Evolutionary conservation across 352 stramenopile species (phyloP).

Genomic region (Phytopythium chamaehyphon): DNA sequence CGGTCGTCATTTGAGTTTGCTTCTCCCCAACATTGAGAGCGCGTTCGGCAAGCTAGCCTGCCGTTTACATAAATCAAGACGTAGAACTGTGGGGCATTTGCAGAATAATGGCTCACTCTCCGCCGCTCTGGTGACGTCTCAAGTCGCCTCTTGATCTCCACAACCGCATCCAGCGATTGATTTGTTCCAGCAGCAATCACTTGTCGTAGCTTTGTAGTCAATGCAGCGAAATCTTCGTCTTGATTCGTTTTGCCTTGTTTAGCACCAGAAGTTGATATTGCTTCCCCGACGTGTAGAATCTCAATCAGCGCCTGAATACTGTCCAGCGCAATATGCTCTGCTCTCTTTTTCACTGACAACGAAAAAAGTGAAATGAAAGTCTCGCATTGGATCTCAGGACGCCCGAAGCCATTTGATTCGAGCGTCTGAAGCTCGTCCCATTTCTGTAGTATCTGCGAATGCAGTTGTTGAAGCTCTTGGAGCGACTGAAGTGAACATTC

Average conservation of each 20-base stretch:
- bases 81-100: conserved; percentile 19
- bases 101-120: not conserved
- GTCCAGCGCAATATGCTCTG: conserved; percentile 27
- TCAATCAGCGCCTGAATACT: conserved; percentile 36
- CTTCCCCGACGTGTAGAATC: conserved; percentile 7
- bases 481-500: conserved; percentile 38
- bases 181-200: too few species aligned
- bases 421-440: conserved; percentile 46
- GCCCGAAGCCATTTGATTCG: not conserved
- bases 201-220: too few species aligned
- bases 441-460: conserved; percentile 50
- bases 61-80: conserved; percentile 37
- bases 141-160: conserved; percentile 2
- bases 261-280: too few species aligned
- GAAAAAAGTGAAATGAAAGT: conserved; percentile 2
- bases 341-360: conserved; percentile 6
- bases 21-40: conserved; percentile 11
- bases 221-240: too few species aligned
- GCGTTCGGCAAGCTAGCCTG: conserved; percentile 31
- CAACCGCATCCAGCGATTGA: conserved; percentile 7
- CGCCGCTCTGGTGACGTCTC: too few species aligned
- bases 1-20: not conserved
- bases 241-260: too few species aligned
- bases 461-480: conserved; percentile 39
- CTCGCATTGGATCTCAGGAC: not conserved